Conservation (phyloP, 768 basidiomycete genomes). For the Gymnopilus junonius region DNA sequence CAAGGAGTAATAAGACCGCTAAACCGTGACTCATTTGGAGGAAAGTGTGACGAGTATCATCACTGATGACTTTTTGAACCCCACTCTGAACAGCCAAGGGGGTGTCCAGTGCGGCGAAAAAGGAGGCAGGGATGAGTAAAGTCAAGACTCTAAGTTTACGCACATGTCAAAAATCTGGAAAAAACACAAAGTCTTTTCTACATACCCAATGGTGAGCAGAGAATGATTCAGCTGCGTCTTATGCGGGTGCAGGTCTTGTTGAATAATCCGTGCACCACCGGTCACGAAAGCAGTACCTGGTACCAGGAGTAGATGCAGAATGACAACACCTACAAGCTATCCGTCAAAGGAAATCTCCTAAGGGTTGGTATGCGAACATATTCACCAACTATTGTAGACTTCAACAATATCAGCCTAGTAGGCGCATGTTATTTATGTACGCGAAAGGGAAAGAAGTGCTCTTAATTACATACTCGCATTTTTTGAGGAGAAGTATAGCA, state of each 20-base stretch:
- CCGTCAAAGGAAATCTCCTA: not conserved
- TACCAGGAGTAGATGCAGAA: slow-evolving; percentile 74
- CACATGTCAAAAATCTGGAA: not conserved
- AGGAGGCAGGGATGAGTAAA: slow-evolving; percentile 66
- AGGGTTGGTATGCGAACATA: not conserved
- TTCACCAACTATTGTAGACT: slow-evolving; percentile 71
- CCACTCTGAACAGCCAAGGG: slow-evolving; percentile 17
- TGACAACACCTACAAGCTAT: slow-evolving; percentile 57
- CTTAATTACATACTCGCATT: slow-evolving; percentile 63
- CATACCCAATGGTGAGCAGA: slow-evolving; percentile 70
- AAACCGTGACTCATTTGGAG: slow-evolving; percentile 70
- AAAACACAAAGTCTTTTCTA: not conserved
- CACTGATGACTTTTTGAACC: slow-evolving; percentile 32
- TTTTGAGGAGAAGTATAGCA: slow-evolving; percentile 68
- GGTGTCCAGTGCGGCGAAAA: slow-evolving; percentile 59
- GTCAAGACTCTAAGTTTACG: slow-evolving; percentile 54
- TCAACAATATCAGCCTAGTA: slow-evolving; percentile 60
- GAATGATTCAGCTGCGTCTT: slow-evolving; percentile 70
- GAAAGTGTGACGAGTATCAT: slow-evolving; percentile 48
- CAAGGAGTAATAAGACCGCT: slow-evolving; percentile 61
- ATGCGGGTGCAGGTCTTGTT: slow-evolving; percentile 72
- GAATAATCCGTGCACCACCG: slow-evolving; percentile 68
- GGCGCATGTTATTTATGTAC: not conserved
- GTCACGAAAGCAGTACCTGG: slow-evolving; percentile 74
- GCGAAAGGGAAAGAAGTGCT: not conserved